These are phyloP conservation scores for Phytophthora sojae DNA, from an alignment of 352 stramenopile species.

Conservation along the genomic window DNA sequence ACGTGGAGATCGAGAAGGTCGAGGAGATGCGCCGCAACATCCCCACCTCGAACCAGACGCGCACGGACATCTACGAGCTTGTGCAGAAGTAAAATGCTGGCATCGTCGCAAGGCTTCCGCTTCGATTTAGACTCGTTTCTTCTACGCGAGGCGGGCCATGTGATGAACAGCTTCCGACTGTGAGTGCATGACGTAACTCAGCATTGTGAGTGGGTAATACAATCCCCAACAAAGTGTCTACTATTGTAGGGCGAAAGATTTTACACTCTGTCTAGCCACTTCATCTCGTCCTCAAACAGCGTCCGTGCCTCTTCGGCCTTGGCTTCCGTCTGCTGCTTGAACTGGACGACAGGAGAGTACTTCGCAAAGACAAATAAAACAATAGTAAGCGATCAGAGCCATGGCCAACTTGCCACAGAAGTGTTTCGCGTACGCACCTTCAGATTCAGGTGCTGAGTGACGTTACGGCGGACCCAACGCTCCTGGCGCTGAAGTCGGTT, in stretches of 20 bases:
- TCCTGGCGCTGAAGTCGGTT: constrained; percentile 70
- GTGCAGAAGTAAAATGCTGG: constrained; percentile 71
- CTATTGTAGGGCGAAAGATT: constrained; percentile 14
- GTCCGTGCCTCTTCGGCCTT: constrained; percentile 69
- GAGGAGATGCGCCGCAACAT: constrained; percentile 97
- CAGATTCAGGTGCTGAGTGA: constrained; percentile 81
- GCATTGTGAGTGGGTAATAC: constrained; percentile 39
- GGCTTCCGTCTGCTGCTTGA: constrained; percentile 73
- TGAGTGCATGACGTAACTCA: constrained; percentile 29
- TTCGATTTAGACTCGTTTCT: neutral
- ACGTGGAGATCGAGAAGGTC: constrained; percentile 96
- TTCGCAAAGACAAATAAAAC: constrained; percentile 23
- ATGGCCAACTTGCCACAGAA: neutral
- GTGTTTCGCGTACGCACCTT: constrained; percentile 52
- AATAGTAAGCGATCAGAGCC: constrained; percentile 4
- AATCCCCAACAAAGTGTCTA: constrained; percentile 26
- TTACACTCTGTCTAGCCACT: constrained; percentile 67
- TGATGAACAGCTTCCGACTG: constrained; percentile 8
- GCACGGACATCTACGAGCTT: constrained; percentile 96
- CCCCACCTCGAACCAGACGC: constrained; percentile 94
- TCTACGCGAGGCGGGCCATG: neutral
- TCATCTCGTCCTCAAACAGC: constrained; percentile 82
- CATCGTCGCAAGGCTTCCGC: constrained; percentile 3
- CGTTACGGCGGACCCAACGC: constrained; percentile 71
- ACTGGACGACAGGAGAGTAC: constrained; percentile 83